These are phyloP conservation scores for Ochetophila trinervis DNA, from an alignment of 306 rosid species.

Conservation along the genomic window DNA sequence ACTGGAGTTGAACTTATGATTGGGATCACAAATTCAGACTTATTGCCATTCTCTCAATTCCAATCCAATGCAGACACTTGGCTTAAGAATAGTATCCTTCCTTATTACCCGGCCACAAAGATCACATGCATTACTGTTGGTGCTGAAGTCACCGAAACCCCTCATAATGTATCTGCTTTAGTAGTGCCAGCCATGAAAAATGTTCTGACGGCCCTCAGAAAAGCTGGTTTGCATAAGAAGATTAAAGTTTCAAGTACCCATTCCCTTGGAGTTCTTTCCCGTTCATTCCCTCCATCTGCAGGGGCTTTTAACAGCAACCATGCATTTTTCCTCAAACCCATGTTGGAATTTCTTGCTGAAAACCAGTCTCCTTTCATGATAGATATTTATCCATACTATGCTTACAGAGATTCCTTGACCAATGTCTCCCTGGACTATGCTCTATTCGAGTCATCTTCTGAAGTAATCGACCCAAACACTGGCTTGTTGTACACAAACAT, in stretches of 20 bases:
- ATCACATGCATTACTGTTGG: constrained; percentile 91
- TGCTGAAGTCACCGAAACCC: constrained; percentile 81
- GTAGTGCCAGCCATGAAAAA: constrained; percentile 93
- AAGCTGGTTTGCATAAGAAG: constrained; percentile 73
- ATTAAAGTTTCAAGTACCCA: constrained; percentile 89
- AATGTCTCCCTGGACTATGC: constrained; percentile 84
- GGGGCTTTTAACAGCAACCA: constrained; percentile 90
- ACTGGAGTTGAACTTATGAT: constrained; percentile 89
- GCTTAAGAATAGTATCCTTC: constrained; percentile 84
- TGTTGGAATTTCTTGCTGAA: constrained; percentile 94
- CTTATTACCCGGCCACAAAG: constrained; percentile 84
- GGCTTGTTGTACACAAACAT: constrained; percentile 89
- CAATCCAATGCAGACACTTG: constrained; percentile 89
- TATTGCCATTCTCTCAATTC: constrained; percentile 83
- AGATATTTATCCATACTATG: constrained; percentile 95
- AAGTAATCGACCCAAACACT: constrained; percentile 95
- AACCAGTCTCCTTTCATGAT: constrained; percentile 95
- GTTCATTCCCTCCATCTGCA: constrained; percentile 96
- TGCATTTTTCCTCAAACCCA: constrained; percentile 83
- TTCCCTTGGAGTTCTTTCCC: constrained; percentile 90
- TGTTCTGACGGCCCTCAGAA: constrained; percentile 74
- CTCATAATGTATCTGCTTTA: constrained; percentile 56
- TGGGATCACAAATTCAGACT: constrained; percentile 77
- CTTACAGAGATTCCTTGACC: constrained; percentile 74
- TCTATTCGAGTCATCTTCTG: constrained; percentile 75